phyloP scores from a whole-genome alignment of 164 flowering plant species.

The Tetrastigma voinierianum region DNA sequence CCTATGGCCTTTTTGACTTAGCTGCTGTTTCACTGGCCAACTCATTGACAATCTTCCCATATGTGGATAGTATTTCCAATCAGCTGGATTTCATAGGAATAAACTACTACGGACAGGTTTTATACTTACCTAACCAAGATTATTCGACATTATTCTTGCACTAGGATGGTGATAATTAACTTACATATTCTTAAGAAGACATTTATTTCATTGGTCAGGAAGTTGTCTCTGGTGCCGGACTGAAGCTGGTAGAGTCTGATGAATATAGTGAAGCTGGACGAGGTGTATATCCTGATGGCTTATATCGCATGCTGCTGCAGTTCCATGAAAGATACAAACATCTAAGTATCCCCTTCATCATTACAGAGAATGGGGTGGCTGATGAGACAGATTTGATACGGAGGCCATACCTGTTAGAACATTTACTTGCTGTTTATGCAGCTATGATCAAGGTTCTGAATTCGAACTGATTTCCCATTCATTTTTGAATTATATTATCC shows the following conservation, averaged over 20 bases:
- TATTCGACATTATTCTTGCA: background rate
- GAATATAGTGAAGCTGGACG: constrained; percentile 99
- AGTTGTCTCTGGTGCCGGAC: constrained; percentile 73
- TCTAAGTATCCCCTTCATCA: constrained; percentile 72
- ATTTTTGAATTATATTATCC: background rate
- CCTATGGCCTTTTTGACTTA: constrained; percentile 89
- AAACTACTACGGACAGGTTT: constrained; percentile 98
- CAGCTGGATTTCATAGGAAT: constrained; percentile 90
- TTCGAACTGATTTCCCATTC: constrained; percentile 8
- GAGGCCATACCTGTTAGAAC: constrained; percentile 82
- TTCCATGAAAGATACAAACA: constrained; percentile 93
- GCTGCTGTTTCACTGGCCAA: constrained; percentile 78
- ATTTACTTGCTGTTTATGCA: constrained; percentile 84
- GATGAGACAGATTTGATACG: constrained; percentile 92
- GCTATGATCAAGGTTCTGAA: constrained; percentile 72
- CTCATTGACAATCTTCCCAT: constrained; percentile 77
- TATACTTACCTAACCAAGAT: constrained; percentile 1
- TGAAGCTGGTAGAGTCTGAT: constrained; percentile 79
- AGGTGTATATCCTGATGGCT: constrained; percentile 94
- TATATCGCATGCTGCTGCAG: constrained; percentile 80
- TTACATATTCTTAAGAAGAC: background rate
- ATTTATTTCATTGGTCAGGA: constrained; percentile 48
- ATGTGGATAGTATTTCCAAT: constrained; percentile 60
- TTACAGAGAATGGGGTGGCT: constrained; percentile 89
- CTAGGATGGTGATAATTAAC: background rate